Evolutionary conservation across 345 rosid species (phyloP), one percentile per base, ranked within the genome.

Genomic region (Aquilaria sinensis): DNA sequence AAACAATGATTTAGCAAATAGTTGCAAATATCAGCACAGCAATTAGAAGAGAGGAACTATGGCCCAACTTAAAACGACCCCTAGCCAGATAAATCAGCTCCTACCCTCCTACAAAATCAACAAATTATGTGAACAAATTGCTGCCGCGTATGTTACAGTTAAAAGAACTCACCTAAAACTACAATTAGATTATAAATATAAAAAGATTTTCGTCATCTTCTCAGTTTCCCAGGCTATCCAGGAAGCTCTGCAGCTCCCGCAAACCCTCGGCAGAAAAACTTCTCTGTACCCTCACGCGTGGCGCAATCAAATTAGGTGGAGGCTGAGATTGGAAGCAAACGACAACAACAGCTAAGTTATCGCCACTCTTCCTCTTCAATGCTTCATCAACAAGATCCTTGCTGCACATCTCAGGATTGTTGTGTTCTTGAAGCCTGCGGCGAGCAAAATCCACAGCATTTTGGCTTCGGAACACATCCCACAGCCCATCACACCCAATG

Each of bases 401-500:
- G 66, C 92, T 77, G 63, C 96, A 92, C 73, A 58, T 70, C 43
- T 48, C 79, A 0, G 96, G 98, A 64, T 92, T 88, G 13, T 92
- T 88, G 77, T 88, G 98, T 71, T 83, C 86, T 59, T 85, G 96
- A 31, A 92, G 83, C 70, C 86, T 83, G 69, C 96, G 75, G 59
- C 98, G 75, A 14, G 96, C 94, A 56, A 92, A 92, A 77, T 92
- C 96, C 41, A 92, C 79, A 3, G 95, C 95, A 68, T 92, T 88
- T 78, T 92, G 90, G 80, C 90, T 88, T 70, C 77, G 69, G 62
- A 92, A 92, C 54, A 88, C 98, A 59, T 92, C 98, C 98, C 94
- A 92, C n/a, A 88, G 78, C 41, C 98, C 96, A 53, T 88, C 96
- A 46, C 92, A 85, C 4, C 92, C 98, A 3, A 91, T 80, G 50